Base-by-base conservation (phyloP, 1,284 basidiomycete species). In the Apiotrichum gamsii region DNA sequence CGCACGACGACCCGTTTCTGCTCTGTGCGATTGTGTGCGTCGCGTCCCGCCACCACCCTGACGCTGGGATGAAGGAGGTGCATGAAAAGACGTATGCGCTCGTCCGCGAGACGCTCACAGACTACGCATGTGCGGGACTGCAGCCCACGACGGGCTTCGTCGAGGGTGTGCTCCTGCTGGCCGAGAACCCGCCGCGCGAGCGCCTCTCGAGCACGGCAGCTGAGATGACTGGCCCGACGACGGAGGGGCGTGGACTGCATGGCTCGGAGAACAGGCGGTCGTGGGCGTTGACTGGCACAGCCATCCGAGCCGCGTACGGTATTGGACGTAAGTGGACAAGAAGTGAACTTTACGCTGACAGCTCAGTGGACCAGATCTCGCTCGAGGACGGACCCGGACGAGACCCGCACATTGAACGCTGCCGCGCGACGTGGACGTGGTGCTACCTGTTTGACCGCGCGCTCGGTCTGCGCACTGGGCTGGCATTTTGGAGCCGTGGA, bases 361-460 rank as follows among this genome's bases (percentile, higher is more conserved):
- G 43, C 19, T 3, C 53, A 54, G 63, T 74, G 25, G 63, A 67
- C 47, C 65, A 65, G 43, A 54, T 68, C 19, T 56, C 72, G 3
- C 57, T 68, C 15, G 67, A 70, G 29, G 67, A 68, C 28, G 61
- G 55, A 10, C 25, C 25, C 8, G 25, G 25, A 6, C n/a, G n/a
- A n/a, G n/a, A n/a, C n/a, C 25, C 25, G 25, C 51, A 62, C 18
- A 55, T 71, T 10, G 69, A 74, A 37, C 57, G 73, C 11, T 70
- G 70, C 9, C 54, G 70, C 36, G 60, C 69, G n/a, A 69, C 69
- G 6, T 74, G 72, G 72, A 74, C 73, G 4, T 74, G 70, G 65
- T 74, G 73, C 55, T 74, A 74, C 44, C 62, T 74, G 8, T 74
- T 72, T 51, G 73, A 74, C 49, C 65, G 72, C 4, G 70, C 71